Evolutionary conservation across 306 rosid genomes (phyloP), one percentile per base, ranked within the genome.

Genomic region (Hylodesmum podocarpum): DNA sequence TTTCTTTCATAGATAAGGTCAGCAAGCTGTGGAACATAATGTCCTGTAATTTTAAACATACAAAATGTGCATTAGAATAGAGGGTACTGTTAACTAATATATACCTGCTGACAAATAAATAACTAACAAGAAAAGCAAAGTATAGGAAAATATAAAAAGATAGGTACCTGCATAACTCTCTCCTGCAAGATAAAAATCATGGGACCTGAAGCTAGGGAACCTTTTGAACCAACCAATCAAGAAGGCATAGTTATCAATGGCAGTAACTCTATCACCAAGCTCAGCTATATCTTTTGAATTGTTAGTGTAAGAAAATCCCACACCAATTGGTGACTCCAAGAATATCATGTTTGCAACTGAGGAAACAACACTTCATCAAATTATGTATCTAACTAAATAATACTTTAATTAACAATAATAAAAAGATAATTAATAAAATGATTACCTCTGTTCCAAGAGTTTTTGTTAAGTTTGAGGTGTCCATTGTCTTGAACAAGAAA

Each of bases 301-400:
- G 50, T 89, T 91, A 22, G 97, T 76, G 81, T 91, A 91, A 4
- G 95, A 89, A 59, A 84, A 91, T 0, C 94, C 97, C 2, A 91
- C 91, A 1, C 97, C 94, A n/a, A 85, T 77, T 0, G 97, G 97
- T 36, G 97, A 73, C 87, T 91, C 97, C 75, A 89, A 47, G 83
- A 91, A 89, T 49, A 91, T 34, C 8, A 89, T 34, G 74, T 91
- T 91, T 80, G 94, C 94, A 76, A 29, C 94, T 89, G 87, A 0
- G n/a, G 15, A 19, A 47, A 3, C 22, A 27, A 37, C 0, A 12
- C 0, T 15, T 28, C 44, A 24, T 7, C 7, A 0, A 21, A 12
- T 11, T 11, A 54, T n/a, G 7, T 5, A n/a, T n/a, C 19, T 1
- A 47, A 18, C 12, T 2, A 36, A 16, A 49, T 49, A n/a, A n/a